These are phyloP conservation scores for Cyclotella baltica DNA, from an alignment of 108 stramenopile species.

Conservation along the genomic window DNA sequence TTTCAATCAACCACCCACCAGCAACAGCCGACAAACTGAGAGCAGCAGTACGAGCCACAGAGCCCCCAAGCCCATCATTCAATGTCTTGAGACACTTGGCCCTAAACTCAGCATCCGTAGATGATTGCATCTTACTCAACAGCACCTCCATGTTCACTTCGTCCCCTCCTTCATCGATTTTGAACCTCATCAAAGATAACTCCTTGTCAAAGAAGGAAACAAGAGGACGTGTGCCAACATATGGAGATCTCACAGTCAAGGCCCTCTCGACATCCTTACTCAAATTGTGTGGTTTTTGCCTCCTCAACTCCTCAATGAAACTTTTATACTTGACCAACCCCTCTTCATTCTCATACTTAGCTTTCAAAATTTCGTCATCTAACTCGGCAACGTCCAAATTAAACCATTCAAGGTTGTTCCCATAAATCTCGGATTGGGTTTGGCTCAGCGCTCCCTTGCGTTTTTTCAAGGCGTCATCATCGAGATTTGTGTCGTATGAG, in stretches of 20 bases:
- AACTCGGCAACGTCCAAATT: conserved; percentile 48
- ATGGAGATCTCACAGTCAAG: conserved; percentile 51
- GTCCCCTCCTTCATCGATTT: conserved; percentile 26
- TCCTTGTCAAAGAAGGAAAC: conserved; percentile 59
- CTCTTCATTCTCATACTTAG: conserved; percentile 25
- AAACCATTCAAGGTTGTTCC: conserved; percentile 56
- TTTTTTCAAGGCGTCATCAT: conserved; percentile 52
- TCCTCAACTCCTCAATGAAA: conserved; percentile 48
- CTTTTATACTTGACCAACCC: conserved; percentile 33
- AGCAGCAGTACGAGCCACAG: conserved; percentile 41
- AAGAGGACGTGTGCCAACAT: conserved; percentile 40
- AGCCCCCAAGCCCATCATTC: conserved; percentile 46
- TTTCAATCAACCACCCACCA: conserved; percentile 58
- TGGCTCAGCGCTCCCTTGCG: conserved; percentile 47
- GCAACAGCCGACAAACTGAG: conserved; percentile 41
- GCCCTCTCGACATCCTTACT: conserved; percentile 56
- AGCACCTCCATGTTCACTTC: conserved; percentile 58
- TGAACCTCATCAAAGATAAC: conserved; percentile 48
- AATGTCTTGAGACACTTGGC: conserved; percentile 48
- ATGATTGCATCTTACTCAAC: conserved; percentile 44
- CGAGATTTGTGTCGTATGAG: conserved; percentile 39
- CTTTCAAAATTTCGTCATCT: conserved; percentile 12
- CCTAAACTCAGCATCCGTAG: conserved; percentile 44
- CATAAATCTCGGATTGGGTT: conserved; percentile 39
- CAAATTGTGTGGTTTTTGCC: conserved; percentile 52